Percentiles rank a stretch among this genome's conserved stretches.
phyloP scores from a whole-genome alignment of 306 rosid species.

The Cucurbita ficifolia region DNA sequence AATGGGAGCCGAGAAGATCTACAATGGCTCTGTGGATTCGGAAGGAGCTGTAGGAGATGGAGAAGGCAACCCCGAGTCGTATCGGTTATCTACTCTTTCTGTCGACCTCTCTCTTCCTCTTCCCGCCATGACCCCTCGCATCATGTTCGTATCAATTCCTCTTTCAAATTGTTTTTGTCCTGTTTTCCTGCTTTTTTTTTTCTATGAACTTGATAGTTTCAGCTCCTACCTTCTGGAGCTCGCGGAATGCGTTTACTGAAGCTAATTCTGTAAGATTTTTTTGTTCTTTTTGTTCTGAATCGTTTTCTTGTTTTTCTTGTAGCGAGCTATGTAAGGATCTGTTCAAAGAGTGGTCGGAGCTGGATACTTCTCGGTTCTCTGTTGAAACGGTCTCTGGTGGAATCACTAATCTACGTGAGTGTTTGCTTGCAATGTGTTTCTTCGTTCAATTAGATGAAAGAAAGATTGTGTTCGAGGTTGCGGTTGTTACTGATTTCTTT shows the following conservation, averaged over 20 bases:
- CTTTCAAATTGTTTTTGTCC: neutral
- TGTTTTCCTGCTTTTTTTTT: neutral
- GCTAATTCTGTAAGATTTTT: neutral
- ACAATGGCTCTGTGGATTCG: neutral
- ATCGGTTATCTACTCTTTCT: constrained; percentile 35
- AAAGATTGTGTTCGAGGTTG: neutral
- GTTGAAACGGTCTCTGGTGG: constrained; percentile 76
- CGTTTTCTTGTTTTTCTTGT: constrained; percentile 2
- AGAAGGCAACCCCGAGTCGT: neutral
- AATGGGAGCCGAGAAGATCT: constrained; percentile 3
- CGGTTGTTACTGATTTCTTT: neutral
- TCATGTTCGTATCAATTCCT: constrained; percentile 30
- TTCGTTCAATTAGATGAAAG: neutral
- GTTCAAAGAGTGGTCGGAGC: constrained; percentile 61
- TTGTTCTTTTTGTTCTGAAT: neutral
- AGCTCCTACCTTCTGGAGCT: neutral
- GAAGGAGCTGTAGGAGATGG: neutral
- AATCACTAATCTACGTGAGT: constrained; percentile 86
- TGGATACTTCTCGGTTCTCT: constrained; percentile 51
- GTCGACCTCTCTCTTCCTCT: constrained; percentile 52
- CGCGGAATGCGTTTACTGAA: neutral
- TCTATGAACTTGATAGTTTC: neutral
- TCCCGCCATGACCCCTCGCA: constrained; percentile 27
- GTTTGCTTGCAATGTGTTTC: neutral
- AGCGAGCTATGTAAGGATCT: constrained; percentile 72